phyloP scores from a whole-genome alignment of 768 basidiomycete genomes.

The Flagelloscypha sp. region DNA sequence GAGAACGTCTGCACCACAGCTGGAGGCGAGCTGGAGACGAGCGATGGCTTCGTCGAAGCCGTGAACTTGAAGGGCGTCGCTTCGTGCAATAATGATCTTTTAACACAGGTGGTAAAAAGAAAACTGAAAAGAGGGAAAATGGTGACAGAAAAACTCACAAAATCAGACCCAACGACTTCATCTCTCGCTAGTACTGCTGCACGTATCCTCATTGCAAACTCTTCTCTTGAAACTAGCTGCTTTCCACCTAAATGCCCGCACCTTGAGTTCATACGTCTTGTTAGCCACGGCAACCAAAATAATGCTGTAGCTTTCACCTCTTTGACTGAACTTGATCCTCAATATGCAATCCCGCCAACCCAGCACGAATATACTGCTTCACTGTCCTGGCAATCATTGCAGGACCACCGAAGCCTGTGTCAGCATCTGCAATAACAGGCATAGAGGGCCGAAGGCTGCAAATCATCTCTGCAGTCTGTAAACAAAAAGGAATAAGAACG shows the following conservation, averaged over 20 bases:
- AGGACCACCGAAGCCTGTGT: constrained; percentile 51
- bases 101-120: not conserved
- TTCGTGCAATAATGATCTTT: constrained; percentile 41
- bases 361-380: constrained; percentile 38
- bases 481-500: constrained; percentile 3
- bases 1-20: constrained; percentile 35
- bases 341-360: constrained; percentile 46
- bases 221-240: constrained; percentile 40
- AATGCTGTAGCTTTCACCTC: too few relatives aligned
- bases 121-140: not conserved
- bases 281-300: too few relatives aligned
- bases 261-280: constrained; percentile 10
- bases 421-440: constrained; percentile 49
- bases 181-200: constrained; percentile 43
- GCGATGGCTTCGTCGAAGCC: constrained; percentile 43
- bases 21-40: constrained; percentile 38
- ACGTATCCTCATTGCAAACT: constrained; percentile 44
- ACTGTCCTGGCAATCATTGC: constrained; percentile 48
- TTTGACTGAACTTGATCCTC: constrained; percentile 58
- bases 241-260: constrained; percentile 51
- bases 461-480: constrained; percentile 39
- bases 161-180: constrained; percentile 37
- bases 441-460: constrained; percentile 36
- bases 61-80: constrained; percentile 42
- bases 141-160: constrained; percentile 14